phyloP scores from a whole-genome alignment of 768 basidiomycete species.

The Albatrellus ellisii region DNA sequence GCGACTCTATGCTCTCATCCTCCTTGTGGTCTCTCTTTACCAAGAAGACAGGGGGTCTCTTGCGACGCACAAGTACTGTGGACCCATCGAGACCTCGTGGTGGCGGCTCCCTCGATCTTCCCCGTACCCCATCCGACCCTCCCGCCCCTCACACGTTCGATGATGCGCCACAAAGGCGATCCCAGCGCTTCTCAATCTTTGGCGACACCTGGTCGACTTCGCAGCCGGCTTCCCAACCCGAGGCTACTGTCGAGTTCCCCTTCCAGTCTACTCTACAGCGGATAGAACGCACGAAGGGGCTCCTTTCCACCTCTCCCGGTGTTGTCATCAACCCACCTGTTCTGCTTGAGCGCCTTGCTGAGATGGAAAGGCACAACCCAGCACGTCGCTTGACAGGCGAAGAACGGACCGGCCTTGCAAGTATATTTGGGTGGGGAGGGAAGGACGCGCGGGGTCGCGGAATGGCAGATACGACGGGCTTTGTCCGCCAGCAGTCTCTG shows the following conservation, averaged over 20 bases:
- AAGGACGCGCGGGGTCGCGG: slow-evolving; percentile 24
- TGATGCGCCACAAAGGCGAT: slow-evolving; percentile 16
- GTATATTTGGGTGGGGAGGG: slow-evolving; percentile 49
- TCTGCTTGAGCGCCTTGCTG: slow-evolving; percentile 35
- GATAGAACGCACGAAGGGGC: slow-evolving; percentile 25
- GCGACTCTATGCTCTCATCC: slow-evolving; percentile 13
- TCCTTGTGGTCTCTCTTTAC: slow-evolving; percentile 25
- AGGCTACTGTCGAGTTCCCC: slow-evolving; percentile 17
- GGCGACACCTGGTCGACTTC: slow-evolving; percentile 5
- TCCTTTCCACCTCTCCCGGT: slow-evolving; percentile 43
- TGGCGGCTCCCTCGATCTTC: slow-evolving; percentile 30
- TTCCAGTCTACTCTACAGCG: slow-evolving; percentile 28
- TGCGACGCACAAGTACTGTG: slow-evolving; percentile 18
- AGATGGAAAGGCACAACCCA: slow-evolving; percentile 31
- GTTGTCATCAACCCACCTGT: slow-evolving; percentile 34
- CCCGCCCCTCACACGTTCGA: slow-evolving; percentile 16
- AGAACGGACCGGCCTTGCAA: slow-evolving; percentile 38
- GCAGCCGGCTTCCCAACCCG: neutral
- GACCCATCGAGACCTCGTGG: slow-evolving; percentile 17
- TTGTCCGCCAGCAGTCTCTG: slow-evolving; percentile 44
- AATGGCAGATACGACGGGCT: slow-evolving; percentile 38
- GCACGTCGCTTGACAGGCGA: slow-evolving; percentile 35
- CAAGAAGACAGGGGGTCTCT: slow-evolving; percentile 23
- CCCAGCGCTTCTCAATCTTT: slow-evolving; percentile 11
- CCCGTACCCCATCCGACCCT: slow-evolving; percentile 8